Evolutionary conservation across 129 eudicot species (phyloP), one percentile per base, ranked within the genome.

Genomic region (Artemisia tridentata): DNA sequence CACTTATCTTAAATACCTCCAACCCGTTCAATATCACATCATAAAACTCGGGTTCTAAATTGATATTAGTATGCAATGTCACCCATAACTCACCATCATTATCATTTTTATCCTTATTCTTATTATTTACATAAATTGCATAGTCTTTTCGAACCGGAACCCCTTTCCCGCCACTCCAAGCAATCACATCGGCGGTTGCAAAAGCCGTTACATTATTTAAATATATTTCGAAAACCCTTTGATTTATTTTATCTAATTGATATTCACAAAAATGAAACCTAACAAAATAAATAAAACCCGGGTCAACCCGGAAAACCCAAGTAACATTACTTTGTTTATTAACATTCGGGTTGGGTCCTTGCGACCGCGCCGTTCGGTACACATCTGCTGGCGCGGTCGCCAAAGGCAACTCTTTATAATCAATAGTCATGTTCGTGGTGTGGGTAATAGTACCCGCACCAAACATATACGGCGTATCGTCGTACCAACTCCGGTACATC

Each of bases 191-290:
- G 2, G 86, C 89, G 4, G 65, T 67, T 0, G 20, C 34, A 3
- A 72, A 43, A 0, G 92, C 96, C 12, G 90, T 91, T 67, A 78
- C 84, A 55, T 88, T 88, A 72, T 91, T 91, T 56, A 91, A 68
- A 61, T 16, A 79, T 7, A 91, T 75, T 60, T 64, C 72, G 68
- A 91, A 91, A 3, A 85, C 92, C 71, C 90, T 69, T 19, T 85
- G 85, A 29, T 88, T 91, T 0, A 67, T 53, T 69, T 75, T 83
- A 11, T 65, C 75, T 41, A 75, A 54, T 11, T 72, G 70, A 17
- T 66, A 72, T 31, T 88, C 97, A 60, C 96, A 88, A 62, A 90
- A 91, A 57, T 91, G 97, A 50, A 91, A 80, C 75, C 96, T 88
- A 63, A 85, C 75, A n/a, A 91, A 68, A 77, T 88, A 91, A 19